phyloP scores from a whole-genome alignment of 495 filamentous ascomycete genomes.

The Penicillium fimorum region DNA sequence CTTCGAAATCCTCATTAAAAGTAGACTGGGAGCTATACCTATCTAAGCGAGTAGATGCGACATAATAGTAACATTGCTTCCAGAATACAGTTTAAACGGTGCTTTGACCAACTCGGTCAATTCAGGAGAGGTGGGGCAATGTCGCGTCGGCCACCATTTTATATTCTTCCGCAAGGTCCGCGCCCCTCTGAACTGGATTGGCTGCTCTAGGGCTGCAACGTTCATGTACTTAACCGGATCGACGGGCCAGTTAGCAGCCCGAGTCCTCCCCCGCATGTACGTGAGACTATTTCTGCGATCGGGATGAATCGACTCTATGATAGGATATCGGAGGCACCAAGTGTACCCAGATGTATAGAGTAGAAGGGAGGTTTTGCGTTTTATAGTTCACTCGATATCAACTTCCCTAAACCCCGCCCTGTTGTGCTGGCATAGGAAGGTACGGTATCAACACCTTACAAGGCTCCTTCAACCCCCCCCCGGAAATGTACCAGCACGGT shows the following conservation, averaged over 20 bases:
- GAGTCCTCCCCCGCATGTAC: not conserved
- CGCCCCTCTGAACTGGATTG: slow-evolving; percentile 10
- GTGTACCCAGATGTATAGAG: not conserved
- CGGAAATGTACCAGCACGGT: slow-evolving; percentile 17
- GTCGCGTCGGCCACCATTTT: slow-evolving; percentile 11
- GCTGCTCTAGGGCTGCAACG: not conserved
- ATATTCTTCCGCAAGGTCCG: slow-evolving; percentile 29
- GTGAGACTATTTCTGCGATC: not conserved
- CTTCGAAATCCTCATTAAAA: not conserved
- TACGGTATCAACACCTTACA: not conserved
- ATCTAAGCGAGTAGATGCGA: not conserved
- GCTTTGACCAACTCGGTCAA: slow-evolving; percentile 30
- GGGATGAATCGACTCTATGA: not conserved
- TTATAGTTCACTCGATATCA: not conserved
- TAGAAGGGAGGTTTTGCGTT: not conserved
- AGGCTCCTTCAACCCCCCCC: slow-evolving; percentile 12
- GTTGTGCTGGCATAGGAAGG: not conserved
- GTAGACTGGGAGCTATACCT: not conserved
- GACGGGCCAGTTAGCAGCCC: slow-evolving; percentile 5
- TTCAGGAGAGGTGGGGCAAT: slow-evolving; percentile 31
- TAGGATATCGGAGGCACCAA: not conserved
- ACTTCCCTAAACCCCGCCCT: not conserved
- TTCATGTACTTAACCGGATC: slow-evolving; percentile 9
- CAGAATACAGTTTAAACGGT: slow-evolving; percentile 13
- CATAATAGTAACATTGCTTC: slow-evolving; percentile 15